Base-by-base conservation (phyloP, 495 filamentous ascomycete genomes). In the Immersiella caudata region DNA sequence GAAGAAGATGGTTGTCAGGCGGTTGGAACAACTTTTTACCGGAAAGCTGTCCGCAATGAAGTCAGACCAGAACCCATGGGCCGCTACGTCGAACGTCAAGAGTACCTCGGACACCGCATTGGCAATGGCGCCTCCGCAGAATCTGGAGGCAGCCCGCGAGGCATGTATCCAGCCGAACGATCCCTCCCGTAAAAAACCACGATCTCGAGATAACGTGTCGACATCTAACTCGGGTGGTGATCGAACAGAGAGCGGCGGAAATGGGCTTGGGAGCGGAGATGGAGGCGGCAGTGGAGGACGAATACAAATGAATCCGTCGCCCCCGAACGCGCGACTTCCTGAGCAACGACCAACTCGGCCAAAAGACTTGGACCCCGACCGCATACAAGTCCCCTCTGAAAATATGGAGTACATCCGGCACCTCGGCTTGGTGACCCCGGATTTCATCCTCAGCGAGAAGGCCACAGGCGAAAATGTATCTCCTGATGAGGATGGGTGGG, bases 21-120 rank as follows among this genome's bases (percentile, higher is more conserved):
- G 89, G 35, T 74, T 94, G 6, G 91, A 94, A 72, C 89, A 93
- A 61, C 81, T 94, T 4, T 94, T 93, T 65, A 90, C 90, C n/a
- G 91, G 91, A 7, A 89, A 87, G 65, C 80, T 81, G 27, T 79
- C 80, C 18, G 79, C 78, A 16, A 68, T 76, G 7, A 56, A 68
- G 33, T 26, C 67, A 18, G 25, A 62, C 8, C 58, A 63, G 7
- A 68, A 61, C 26, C 68, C 56, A 62, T 68, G 63, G 49, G 62
- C 58, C 71, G 71, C 71, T 59, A 67, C 70, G 36, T 68, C 59
- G 64, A 75, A 68, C 21, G 18, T 46, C 2, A 60, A 63, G 26
- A 33, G 51, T 5, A 7, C 33, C 26, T 60, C 70, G 3, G 67
- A 67, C 14, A 21, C 50, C 1, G 21, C 62, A 14, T 46, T 57